Evolutionary conservation across 2,329 filamentous ascomycete species (phyloP).

Genomic region (Xylariaceae sp.): DNA sequence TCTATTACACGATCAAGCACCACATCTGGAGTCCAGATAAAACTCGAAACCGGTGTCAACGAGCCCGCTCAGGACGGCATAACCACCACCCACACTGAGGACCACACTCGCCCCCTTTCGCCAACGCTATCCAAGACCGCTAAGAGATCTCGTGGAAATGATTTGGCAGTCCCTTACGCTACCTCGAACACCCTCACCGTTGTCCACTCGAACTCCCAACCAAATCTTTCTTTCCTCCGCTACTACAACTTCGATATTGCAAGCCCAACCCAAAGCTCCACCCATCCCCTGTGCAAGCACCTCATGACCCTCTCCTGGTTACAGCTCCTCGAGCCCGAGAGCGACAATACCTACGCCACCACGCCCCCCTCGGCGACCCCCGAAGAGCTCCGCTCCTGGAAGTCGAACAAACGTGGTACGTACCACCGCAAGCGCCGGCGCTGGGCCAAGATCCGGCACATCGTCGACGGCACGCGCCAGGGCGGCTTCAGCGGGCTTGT

Average conservation of each 20-base stretch:
- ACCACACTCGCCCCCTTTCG: too few relatives aligned
- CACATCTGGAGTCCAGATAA: not conserved
- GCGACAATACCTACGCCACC: slow-evolving; percentile 68
- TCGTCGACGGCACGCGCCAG: slow-evolving; percentile 69
- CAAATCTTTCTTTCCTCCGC: slow-evolving; percentile 80
- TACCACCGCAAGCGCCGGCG: slow-evolving; percentile 87
- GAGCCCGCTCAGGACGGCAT: not conserved
- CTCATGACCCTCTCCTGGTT: slow-evolving; percentile 88
- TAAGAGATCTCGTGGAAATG: slow-evolving; percentile 16
- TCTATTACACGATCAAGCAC: slow-evolving; percentile 1
- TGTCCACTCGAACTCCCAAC: slow-evolving; percentile 76
- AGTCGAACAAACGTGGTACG: slow-evolving; percentile 74
- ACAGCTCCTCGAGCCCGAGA: slow-evolving; percentile 73
- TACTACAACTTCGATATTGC: slow-evolving; percentile 83
- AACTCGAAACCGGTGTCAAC: not conserved
- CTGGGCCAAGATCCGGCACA: slow-evolving; percentile 67
- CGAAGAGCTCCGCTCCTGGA: slow-evolving; percentile 64
- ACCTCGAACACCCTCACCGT: slow-evolving; percentile 74
- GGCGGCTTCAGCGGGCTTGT: slow-evolving; percentile 82
- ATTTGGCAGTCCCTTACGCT: slow-evolving; percentile 62
- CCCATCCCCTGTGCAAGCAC: slow-evolving; percentile 76
- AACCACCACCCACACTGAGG: not conserved
- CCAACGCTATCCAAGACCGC: too few relatives aligned
- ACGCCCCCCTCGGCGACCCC: slow-evolving; percentile 57
- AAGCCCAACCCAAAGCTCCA: slow-evolving; percentile 55